These are phyloP conservation scores for Aspergillus cavernicola DNA, from an alignment of 495 filamentous ascomycete genomes.

Conservation along the genomic window DNA sequence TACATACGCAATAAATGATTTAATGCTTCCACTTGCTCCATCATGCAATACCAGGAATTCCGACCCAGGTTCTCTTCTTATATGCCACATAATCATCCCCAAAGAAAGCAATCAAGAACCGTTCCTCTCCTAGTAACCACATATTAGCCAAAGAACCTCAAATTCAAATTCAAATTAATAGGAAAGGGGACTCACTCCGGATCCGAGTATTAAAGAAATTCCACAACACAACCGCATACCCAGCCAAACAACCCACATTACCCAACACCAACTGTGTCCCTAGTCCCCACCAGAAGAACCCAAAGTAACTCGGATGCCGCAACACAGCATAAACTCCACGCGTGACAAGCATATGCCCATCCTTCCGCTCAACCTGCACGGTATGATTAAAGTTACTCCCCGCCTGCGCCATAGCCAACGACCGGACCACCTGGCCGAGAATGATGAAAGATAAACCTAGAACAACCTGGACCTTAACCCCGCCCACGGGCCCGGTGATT, in stretches of 20 bases:
- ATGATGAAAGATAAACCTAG: constrained; percentile 61
- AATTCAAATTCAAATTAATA: too few species aligned
- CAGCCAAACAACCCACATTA: constrained; percentile 72
- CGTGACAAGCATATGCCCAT: constrained; percentile 75
- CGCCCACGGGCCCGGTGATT: constrained; percentile 17
- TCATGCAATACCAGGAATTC: constrained; percentile 67
- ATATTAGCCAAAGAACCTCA: too few species aligned
- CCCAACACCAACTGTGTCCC: constrained; percentile 89
- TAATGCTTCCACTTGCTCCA: neutral
- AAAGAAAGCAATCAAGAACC: constrained; percentile 74
- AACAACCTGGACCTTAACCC: constrained; percentile 27
- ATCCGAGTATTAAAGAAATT: constrained; percentile 76
- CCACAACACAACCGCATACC: constrained; percentile 74
- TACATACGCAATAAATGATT: neutral
- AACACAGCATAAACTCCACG: constrained; percentile 60
- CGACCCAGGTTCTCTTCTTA: constrained; percentile 58
- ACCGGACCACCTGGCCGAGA: constrained; percentile 69
- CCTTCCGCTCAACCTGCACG: constrained; percentile 62
- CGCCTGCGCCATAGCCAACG: constrained; percentile 80
- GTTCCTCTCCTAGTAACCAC: constrained; percentile 69
- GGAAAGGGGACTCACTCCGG: constrained; percentile 49
- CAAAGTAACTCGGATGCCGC: constrained; percentile 91
- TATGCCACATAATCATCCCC: constrained; percentile 77
- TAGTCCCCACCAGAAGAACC: constrained; percentile 97
- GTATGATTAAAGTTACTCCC: constrained; percentile 90